Evolutionary conservation across 2,329 filamentous ascomycete species (phyloP), one percentile per base, ranked within the genome.

Genomic region (Colletotrichum tofieldiae): DNA sequence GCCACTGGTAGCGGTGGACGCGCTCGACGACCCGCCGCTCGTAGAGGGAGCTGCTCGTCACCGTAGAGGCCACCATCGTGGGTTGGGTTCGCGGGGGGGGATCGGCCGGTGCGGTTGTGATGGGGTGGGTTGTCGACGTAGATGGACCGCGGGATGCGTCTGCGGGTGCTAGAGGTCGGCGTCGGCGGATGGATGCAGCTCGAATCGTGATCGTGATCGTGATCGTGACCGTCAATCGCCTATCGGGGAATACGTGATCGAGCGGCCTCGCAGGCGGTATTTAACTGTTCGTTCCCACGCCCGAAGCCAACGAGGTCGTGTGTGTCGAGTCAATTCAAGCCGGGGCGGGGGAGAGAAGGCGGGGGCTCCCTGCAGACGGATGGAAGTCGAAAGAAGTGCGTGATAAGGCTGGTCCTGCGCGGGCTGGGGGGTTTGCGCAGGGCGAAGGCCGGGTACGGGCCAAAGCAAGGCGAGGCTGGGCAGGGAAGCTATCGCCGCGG

Each of bases 1-100:
- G 91, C 91, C 91, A 93, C 82, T 90, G 90, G 84, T 93, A 93
- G 52, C 87, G 87, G 77, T 89, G 88, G 5, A 90, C 80, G 75
- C 84, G 82, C 61, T 79, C 85, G 72, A 83, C 77, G 49, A 84
- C 76, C 67, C 83, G 83, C 54, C 84, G 83, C 70, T 84, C 81
- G 79, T 86, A 84, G 68, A 84, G 80, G 77, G 86, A 87, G 73
- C 79, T 81, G 52, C 82, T 81, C 72, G 80, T 84, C 32, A 81
- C 76, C 58, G 82, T 82, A 26, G 80, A 84, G 72, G 74, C 77
- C 62, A 73, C 78, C 78, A 80, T 82, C 64, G 41, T 75, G 69
- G 49, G 32, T 0, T 32, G 29, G 32, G 3, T 49, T 18, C 9
- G 32, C 14, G 2, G 52, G n/a, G 45, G 45, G 29, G 9, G 35